Evolutionary conservation across 2,329 filamentous ascomycete species (phyloP).

Genomic region (Microthyrium microscopicum): DNA sequence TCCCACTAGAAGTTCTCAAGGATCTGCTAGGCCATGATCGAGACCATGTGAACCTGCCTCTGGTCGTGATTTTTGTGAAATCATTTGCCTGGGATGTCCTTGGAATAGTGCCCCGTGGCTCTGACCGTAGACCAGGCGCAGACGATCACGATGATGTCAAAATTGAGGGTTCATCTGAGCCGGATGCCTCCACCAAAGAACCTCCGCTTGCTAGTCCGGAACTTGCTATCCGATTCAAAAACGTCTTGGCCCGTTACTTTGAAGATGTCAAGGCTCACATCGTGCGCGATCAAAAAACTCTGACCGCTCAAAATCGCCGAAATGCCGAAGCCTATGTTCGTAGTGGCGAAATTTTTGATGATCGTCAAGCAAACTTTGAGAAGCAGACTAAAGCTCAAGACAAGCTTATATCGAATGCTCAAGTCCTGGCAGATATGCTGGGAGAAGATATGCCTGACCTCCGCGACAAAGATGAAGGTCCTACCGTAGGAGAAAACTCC

Average conservation of each 20-base stretch:
- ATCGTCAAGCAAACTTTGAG: constrained; percentile 89
- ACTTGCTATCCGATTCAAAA: constrained; percentile 70
- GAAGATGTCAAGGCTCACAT: constrained; percentile 85
- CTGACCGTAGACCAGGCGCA: constrained; percentile 68
- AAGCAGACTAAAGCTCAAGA: constrained; percentile 87
- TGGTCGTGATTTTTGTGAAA: constrained; percentile 92
- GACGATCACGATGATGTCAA: constrained; percentile 43
- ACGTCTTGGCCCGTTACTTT: constrained; percentile 73
- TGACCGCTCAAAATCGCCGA: constrained; percentile 71
- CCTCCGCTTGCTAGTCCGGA: constrained; percentile 60
- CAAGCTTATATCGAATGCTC: constrained; percentile 75
- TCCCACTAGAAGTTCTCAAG: constrained; percentile 93
- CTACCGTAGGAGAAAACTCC: constrained; percentile 49
- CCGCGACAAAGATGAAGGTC: constrained; percentile 60
- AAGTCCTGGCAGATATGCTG: constrained; percentile 75
- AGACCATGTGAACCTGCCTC: constrained; percentile 76
- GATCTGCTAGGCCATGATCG: constrained; percentile 87
- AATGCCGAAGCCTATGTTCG: constrained; percentile 98
- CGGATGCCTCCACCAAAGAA: constrained; percentile 32
- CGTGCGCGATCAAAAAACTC: constrained; percentile 76
- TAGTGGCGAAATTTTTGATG: constrained; percentile 94
- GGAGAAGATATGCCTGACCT: constrained; percentile 88
- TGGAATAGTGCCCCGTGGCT: constrained; percentile 53
- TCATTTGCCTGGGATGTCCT: constrained; percentile 91
- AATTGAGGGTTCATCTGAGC: constrained; percentile 32